Conservation (phyloP, 208 protist genomes). For the Borovskyia barvae region DNA sequence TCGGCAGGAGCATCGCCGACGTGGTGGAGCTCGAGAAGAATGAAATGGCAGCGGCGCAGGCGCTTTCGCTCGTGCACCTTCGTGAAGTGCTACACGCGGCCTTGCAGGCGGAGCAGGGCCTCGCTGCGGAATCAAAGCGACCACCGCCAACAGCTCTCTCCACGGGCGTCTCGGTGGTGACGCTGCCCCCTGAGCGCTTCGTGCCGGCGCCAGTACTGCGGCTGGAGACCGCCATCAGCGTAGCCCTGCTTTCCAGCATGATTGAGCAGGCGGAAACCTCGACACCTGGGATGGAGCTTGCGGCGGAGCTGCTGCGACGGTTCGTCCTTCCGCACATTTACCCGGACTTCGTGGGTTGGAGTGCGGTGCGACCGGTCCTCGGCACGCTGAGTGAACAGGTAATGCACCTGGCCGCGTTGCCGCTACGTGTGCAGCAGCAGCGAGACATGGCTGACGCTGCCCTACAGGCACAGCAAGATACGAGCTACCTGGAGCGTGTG, state of each 20-base stretch:
- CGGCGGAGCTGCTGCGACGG: constrained; percentile 50
- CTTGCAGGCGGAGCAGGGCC: constrained; percentile 25
- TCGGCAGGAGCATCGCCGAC: constrained; percentile 1
- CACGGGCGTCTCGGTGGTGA: constrained; percentile 27
- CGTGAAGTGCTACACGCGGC: constrained; percentile 15
- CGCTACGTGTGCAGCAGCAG: constrained; percentile 39
- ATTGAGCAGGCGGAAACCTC: constrained; percentile 53
- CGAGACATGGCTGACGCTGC: constrained; percentile 20
- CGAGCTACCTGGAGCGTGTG: constrained; percentile 53
- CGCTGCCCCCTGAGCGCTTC: constrained; percentile 47
- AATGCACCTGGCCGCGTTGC: constrained; percentile 50
- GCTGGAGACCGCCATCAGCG: constrained; percentile 64
- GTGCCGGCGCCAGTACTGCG: constrained; percentile 52
- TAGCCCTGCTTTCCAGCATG: constrained; percentile 67
- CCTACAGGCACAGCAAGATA: constrained; percentile 49
- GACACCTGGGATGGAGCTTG: constrained; percentile 60
- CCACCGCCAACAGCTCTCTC: not conserved
- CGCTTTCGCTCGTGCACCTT: constrained; percentile 7
- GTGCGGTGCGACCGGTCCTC: constrained; percentile 36
- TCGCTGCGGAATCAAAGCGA: constrained; percentile 14
- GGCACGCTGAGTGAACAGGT: constrained; percentile 74
- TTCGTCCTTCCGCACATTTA: constrained; percentile 85
- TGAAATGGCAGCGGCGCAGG: not conserved
- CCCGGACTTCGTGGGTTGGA: constrained; percentile 41
- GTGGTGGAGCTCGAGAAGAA: not conserved